phyloP scores from a whole-genome alignment of 371 early-diverging fungal genomes.

The Cokeromyces recurvatus region DNA sequence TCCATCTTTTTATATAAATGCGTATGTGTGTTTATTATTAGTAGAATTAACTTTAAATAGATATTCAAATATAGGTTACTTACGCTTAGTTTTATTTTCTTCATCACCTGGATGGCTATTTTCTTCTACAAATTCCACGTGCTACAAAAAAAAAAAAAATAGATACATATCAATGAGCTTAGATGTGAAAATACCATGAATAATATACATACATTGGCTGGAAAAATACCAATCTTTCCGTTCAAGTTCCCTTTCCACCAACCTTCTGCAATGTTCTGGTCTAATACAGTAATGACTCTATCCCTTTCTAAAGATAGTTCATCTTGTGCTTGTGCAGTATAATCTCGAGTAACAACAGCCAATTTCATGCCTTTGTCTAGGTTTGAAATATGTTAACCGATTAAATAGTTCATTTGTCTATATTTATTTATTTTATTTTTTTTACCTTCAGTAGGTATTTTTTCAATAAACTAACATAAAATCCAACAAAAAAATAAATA shows the following conservation, averaged over 20 bases:
- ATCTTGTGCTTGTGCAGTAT: slow-evolving; percentile 55
- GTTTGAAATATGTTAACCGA: too few relatives aligned
- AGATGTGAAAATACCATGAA: neutral
- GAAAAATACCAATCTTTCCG: slow-evolving; percentile 54
- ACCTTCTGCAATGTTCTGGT: slow-evolving; percentile 50
- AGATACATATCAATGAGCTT: too few relatives aligned
- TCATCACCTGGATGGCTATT: neutral
- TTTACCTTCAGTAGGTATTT: slow-evolving; percentile 9
- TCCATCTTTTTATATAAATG: slow-evolving; percentile 3
- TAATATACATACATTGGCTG: slow-evolving; percentile 43
- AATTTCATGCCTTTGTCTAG: slow-evolving; percentile 16
- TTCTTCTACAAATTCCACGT: slow-evolving; percentile 16
- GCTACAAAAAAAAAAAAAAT: slow-evolving; percentile 9
- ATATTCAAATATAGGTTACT: neutral
- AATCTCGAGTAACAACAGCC: slow-evolving; percentile 57
- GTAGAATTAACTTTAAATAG: too few relatives aligned
- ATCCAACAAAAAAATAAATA: slow-evolving; percentile 1
- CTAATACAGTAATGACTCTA: slow-evolving; percentile 58
- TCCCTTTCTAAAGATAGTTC: slow-evolving; percentile 61
- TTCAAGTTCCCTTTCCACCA: slow-evolving; percentile 64
- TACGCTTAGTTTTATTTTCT: slow-evolving; percentile 15
- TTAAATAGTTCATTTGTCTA: too few relatives aligned
- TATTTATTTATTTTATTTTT: neutral
- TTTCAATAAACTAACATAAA: slow-evolving; percentile 16
- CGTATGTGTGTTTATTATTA: too few relatives aligned